Evolutionary conservation across 1,284 basidiomycete genomes (phyloP).

Genomic region (Fomes fomentarius): DNA sequence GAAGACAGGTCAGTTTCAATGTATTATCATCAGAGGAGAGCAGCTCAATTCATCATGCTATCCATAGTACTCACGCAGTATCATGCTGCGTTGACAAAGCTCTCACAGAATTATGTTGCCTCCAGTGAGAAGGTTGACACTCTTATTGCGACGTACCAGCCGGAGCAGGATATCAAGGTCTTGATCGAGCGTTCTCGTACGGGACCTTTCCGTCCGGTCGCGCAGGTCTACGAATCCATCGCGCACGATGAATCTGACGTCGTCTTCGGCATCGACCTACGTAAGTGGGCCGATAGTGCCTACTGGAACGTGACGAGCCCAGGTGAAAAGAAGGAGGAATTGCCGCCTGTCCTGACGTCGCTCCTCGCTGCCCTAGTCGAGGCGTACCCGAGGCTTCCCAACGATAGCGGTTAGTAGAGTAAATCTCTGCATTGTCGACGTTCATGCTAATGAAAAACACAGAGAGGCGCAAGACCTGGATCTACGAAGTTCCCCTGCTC

Average conservation of each 20-base stretch:
- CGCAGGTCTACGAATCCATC: constrained; percentile 85
- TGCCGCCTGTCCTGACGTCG: constrained; percentile 79
- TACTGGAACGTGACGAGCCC: constrained; percentile 40
- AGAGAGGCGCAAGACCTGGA: constrained; percentile 92
- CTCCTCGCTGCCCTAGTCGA: constrained; percentile 68
- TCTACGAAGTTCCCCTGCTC: constrained; percentile 87
- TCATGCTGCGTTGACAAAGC: constrained; percentile 72
- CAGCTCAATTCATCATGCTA: background rate
- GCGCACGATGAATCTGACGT: constrained; percentile 82
- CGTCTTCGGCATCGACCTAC: constrained; percentile 87
- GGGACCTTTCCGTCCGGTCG: constrained; percentile 83
- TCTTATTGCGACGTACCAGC: constrained; percentile 81
- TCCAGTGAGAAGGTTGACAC: constrained; percentile 73
- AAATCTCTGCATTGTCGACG: background rate
- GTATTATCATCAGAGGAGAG: background rate
- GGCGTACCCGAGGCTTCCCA: constrained; percentile 65
- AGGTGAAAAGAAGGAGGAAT: constrained; percentile 60
- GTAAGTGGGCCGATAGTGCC: constrained; percentile 82
- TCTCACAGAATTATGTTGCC: constrained; percentile 67
- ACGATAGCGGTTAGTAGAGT: constrained; percentile 60
- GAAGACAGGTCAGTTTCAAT: constrained; percentile 64
- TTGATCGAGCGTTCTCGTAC: constrained; percentile 90
- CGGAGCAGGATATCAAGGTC: constrained; percentile 80
- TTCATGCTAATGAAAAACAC: constrained; percentile 3
- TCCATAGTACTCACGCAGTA: constrained; percentile 79